A percentile compares a stretch with the other conserved stretches of the same genome.
These are phyloP conservation scores for Ceratocystis eucalypticola DNA, from an alignment of 2,329 filamentous ascomycete genomes.

Conservation along the genomic window DNA sequence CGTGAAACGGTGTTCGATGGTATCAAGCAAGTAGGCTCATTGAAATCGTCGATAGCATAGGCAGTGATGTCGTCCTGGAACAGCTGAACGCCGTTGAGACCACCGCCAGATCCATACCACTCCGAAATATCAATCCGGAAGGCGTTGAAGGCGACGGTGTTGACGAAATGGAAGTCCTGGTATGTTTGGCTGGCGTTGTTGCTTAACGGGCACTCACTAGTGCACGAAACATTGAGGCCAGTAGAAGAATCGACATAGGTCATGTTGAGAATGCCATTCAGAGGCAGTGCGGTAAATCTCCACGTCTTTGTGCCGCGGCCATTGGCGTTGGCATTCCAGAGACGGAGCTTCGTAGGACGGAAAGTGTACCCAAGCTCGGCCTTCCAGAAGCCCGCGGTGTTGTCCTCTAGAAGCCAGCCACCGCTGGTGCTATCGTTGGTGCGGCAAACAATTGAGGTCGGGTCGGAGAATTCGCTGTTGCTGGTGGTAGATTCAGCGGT, in stretches of 20 bases:
- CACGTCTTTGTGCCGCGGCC: slow-evolving; percentile 81
- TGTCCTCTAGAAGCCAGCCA: slow-evolving; percentile 65
- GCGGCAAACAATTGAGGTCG: slow-evolving; percentile 67
- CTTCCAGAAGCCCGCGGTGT: slow-evolving; percentile 66
- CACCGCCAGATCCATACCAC: slow-evolving; percentile 77
- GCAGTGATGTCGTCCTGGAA: slow-evolving; percentile 74
- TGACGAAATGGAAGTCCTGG: slow-evolving; percentile 89
- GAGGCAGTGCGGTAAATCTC: slow-evolving; percentile 70
- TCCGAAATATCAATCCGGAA: slow-evolving; percentile 76
- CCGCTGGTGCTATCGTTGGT: slow-evolving; percentile 55
- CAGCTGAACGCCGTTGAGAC: slow-evolving; percentile 72
- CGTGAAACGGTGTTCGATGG: slow-evolving; percentile 43
- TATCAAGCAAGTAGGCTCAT: slow-evolving; percentile 67
- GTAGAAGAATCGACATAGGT: slow-evolving; percentile 70
- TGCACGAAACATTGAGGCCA: slow-evolving; percentile 57
- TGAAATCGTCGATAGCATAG: slow-evolving; percentile 77
- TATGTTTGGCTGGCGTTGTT: slow-evolving; percentile 50
- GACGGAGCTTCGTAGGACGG: slow-evolving; percentile 68
- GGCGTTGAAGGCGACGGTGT: slow-evolving; percentile 70
- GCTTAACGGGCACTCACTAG: slow-evolving; percentile 72
- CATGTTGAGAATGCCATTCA: slow-evolving; percentile 90
- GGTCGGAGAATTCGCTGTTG: slow-evolving; percentile 54
- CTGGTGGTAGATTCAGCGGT: slow-evolving; percentile 50
- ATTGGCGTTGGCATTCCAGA: slow-evolving; percentile 77
- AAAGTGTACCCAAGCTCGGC: slow-evolving; percentile 76